These are phyloP conservation scores for Cadophora sp. DNA, from an alignment of 2,329 filamentous ascomycete genomes.

Conservation along the genomic window DNA sequence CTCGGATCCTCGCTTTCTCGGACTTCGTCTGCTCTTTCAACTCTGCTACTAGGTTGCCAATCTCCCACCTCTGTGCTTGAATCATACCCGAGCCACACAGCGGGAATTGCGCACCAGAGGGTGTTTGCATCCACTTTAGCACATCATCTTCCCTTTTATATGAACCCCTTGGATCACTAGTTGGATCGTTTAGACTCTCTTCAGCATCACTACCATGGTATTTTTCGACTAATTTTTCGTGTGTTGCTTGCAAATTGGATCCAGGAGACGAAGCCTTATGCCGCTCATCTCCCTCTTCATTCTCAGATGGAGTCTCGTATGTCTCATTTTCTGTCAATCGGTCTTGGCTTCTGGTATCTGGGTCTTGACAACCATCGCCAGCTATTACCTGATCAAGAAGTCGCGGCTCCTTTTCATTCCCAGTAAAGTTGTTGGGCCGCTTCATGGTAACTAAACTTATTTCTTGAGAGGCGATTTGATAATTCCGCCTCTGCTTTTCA, in stretches of 20 bases:
- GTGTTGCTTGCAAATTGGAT: background rate
- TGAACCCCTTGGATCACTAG: too few relatives aligned
- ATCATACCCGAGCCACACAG: background rate
- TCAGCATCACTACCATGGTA: background rate
- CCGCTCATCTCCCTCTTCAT: background rate
- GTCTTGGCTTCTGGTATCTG: background rate
- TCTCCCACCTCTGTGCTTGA: background rate
- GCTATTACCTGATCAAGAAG: background rate
- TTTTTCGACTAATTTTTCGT: background rate
- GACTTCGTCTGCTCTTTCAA: background rate
- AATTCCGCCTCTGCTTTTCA: background rate
- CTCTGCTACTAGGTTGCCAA: conserved; percentile 1
- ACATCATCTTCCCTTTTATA: background rate
- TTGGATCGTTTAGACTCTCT: background rate
- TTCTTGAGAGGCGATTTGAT: conserved; percentile 14
- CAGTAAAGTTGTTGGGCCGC: background rate
- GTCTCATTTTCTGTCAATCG: background rate
- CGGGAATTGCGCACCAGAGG: background rate
- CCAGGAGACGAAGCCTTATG: background rate
- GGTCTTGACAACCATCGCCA: background rate
- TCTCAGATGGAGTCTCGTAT: background rate
- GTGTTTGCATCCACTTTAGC: background rate
- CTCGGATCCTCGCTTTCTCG: background rate
- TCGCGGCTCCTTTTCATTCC: background rate
- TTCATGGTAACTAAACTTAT: conserved; percentile 16